phyloP scores from a whole-genome alignment of 2,329 filamentous ascomycete genomes.

The Apiospora saccharicola region DNA sequence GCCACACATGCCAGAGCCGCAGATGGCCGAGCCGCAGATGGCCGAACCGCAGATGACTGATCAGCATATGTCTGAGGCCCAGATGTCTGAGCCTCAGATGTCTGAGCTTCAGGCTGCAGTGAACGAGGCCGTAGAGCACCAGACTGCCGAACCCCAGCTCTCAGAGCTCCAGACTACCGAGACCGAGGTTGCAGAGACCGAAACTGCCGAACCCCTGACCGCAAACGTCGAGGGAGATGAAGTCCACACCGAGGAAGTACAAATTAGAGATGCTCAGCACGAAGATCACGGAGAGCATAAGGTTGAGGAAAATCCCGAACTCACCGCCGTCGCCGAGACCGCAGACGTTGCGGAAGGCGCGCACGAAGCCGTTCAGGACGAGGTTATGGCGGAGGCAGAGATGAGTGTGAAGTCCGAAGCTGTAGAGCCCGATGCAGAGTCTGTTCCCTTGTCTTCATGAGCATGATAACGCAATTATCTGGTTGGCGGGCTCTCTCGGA shows the following conservation, averaged over 20 bases:
- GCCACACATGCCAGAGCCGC: not conserved
- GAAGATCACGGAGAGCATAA: not conserved
- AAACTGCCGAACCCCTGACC: not conserved
- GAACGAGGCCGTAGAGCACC: not conserved
- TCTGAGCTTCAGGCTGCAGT: not conserved
- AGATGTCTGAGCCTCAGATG: not conserved
- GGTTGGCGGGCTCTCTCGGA: not conserved
- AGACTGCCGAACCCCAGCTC: not conserved
- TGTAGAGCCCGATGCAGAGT: not conserved
- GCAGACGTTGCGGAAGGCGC: not conserved
- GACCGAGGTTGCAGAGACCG: not conserved
- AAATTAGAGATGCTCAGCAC: not conserved
- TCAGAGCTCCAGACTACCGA: not conserved
- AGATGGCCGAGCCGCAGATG: not conserved
- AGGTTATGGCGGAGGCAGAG: not conserved
- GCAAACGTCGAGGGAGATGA: not conserved
- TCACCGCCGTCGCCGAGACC: not conserved
- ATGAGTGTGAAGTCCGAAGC: not conserved
- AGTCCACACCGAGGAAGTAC: not conserved
- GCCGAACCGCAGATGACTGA: not conserved
- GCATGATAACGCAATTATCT: not conserved
- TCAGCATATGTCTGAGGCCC: not conserved
- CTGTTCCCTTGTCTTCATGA: not conserved
- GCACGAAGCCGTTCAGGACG: not conserved
- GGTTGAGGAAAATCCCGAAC: not conserved